phyloP scores from a whole-genome alignment of 495 filamentous ascomycete genomes.

The Aspergillus affinis region DNA sequence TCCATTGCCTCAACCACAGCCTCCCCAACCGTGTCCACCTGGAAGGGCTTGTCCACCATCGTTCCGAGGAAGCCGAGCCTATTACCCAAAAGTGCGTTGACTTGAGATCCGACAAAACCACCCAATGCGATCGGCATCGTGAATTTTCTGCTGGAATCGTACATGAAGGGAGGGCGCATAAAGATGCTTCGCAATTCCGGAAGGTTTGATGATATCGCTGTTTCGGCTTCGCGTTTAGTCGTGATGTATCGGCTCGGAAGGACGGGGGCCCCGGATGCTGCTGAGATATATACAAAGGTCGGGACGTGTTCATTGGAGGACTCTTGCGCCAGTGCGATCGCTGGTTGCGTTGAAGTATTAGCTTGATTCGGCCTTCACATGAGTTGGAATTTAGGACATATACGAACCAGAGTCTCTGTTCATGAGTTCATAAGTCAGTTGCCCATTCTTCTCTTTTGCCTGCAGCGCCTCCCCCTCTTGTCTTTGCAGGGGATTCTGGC shows the following conservation, averaged over 20 bases:
- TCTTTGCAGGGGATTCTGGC: constrained; percentile 64
- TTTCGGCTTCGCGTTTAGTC: constrained; percentile 91
- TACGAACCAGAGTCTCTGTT: constrained; percentile 77
- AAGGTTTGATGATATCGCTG: constrained; percentile 67
- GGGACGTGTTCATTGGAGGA: constrained; percentile 60
- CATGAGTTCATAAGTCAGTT: constrained; percentile 97
- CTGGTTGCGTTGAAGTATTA: constrained; percentile 28
- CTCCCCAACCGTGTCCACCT: constrained; percentile 81
- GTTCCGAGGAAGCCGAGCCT: constrained; percentile 71
- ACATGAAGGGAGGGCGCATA: constrained; percentile 83
- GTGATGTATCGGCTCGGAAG: constrained; percentile 83
- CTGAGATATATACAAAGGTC: constrained; percentile 83
- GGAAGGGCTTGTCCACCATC: constrained; percentile 80
- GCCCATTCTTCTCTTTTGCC: constrained; percentile 64
- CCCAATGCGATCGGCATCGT: constrained; percentile 81
- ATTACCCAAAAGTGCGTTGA: constrained; percentile 74
- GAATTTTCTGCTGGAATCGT: constrained; percentile 75
- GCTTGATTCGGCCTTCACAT: constrained; percentile 8
- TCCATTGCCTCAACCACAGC: constrained; percentile 78
- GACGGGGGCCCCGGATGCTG: constrained; percentile 78
- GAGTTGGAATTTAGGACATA: not conserved
- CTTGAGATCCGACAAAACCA: constrained; percentile 63
- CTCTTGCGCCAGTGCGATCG: constrained; percentile 81
- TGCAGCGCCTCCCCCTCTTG: constrained; percentile 56
- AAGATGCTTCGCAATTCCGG: constrained; percentile 77